phyloP scores from a whole-genome alignment of 2,329 filamentous ascomycete species.

The Akanthomyces muscarius region DNA sequence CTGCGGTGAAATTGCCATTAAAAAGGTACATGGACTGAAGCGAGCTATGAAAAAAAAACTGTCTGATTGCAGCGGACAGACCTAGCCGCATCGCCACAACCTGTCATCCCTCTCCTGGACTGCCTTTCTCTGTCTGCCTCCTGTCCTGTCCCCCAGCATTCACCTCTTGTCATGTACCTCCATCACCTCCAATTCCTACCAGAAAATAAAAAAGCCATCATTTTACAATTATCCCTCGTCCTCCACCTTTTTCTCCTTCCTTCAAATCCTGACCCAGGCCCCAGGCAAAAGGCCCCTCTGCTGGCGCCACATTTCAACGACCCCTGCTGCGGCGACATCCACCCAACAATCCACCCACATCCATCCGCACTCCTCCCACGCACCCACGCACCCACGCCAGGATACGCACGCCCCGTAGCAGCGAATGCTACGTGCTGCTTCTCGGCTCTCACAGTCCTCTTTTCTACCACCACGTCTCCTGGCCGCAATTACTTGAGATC shows the following conservation, averaged over 20 bases:
- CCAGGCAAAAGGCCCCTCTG: too few relatives aligned
- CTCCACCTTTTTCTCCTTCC: neutral
- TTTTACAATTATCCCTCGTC: neutral
- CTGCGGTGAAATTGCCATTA: neutral
- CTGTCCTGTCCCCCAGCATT: too few relatives aligned
- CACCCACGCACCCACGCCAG: neutral
- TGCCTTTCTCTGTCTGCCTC: too few relatives aligned
- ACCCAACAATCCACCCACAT: neutral
- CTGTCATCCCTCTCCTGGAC: too few relatives aligned
- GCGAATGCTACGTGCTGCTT: neutral
- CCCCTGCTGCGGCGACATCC: constrained; percentile 5
- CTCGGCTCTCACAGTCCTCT: neutral
- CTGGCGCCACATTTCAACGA: neutral
- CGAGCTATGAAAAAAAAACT: neutral
- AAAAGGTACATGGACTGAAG: neutral
- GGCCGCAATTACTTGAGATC: neutral
- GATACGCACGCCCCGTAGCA: neutral
- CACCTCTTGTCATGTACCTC: too few relatives aligned
- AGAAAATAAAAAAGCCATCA: too few relatives aligned
- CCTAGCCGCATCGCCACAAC: too few relatives aligned
- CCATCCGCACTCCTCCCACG: neutral
- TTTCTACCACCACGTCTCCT: neutral
- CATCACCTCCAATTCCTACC: too few relatives aligned
- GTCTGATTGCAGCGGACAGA: too few relatives aligned
- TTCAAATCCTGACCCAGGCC: too few relatives aligned